Evolutionary conservation across 306 rosid species (phyloP).

Genomic region (Begonia loranthoides): DNA sequence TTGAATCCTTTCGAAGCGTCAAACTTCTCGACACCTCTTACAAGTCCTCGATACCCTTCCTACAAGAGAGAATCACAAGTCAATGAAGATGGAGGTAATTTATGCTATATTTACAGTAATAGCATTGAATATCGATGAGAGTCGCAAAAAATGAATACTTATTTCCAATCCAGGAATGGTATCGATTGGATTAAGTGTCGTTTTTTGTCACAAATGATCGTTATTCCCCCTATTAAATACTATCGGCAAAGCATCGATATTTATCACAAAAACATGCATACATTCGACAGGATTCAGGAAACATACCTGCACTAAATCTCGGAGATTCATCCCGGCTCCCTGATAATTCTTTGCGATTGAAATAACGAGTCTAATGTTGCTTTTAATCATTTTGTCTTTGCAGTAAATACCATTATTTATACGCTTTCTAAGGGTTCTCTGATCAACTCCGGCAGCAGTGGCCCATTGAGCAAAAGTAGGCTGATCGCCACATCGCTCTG

Average conservation of each 20-base stretch:
- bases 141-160: too few relatives aligned
- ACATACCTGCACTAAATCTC: constrained; percentile 93
- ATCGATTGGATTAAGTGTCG: background rate
- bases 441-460: constrained; percentile 81
- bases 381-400: constrained; percentile 93
- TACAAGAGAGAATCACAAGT: constrained; percentile 13
- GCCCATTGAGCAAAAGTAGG: constrained; percentile 92
- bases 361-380: constrained; percentile 89
- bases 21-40: constrained; percentile 82
- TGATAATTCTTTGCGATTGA: constrained; percentile 88
- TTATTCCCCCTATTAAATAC: too few relatives aligned
- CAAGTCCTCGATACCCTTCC: constrained; percentile 99
- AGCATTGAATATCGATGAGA: too few relatives aligned
- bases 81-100: background rate
- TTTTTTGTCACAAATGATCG: background rate
- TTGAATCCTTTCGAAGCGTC: constrained; percentile 95
- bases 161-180: too few relatives aligned
- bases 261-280: background rate
- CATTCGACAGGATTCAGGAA: background rate
- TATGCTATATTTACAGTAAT: too few relatives aligned
- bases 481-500: constrained; percentile 53
- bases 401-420: constrained; percentile 58
- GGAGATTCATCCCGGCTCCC: constrained; percentile 87
- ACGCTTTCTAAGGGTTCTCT: constrained; percentile 61
- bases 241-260: too few relatives aligned